Conservation (phyloP, 2,329 filamentous ascomycete species). For the Fusarium anthophilum region DNA sequence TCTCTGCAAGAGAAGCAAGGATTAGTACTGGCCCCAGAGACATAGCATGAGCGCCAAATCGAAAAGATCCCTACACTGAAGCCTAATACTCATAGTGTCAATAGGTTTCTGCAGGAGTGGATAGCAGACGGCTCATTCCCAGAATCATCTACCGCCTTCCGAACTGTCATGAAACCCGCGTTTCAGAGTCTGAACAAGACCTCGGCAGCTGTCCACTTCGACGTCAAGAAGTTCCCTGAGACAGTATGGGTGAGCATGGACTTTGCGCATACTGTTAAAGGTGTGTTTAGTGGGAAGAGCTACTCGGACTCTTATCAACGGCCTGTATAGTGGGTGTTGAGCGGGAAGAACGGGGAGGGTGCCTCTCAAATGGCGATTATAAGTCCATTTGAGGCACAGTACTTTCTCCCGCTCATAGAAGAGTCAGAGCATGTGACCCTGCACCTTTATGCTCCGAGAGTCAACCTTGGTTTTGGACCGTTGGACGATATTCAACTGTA, state of each 20-base stretch:
- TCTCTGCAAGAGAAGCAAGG: constrained; percentile 73
- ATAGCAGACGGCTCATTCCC: constrained; percentile 7
- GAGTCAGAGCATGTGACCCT: constrained; percentile 50
- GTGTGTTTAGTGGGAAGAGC: background rate
- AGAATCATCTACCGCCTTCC: background rate
- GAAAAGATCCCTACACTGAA: constrained; percentile 53
- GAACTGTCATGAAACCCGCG: constrained; percentile 7
- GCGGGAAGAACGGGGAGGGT: background rate
- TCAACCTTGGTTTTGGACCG: constrained; percentile 41
- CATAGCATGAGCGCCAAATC: constrained; percentile 66
- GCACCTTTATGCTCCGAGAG: constrained; percentile 60
- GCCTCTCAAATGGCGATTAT: constrained; percentile 44
- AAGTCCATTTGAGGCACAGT: constrained; percentile 69
- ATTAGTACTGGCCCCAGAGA: constrained; percentile 71
- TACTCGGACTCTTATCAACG: constrained; percentile 37
- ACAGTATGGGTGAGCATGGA: constrained; percentile 30
- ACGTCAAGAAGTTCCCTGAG: constrained; percentile 18
- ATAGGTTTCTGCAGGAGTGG: constrained; percentile 50
- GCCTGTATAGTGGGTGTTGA: constrained; percentile 38
- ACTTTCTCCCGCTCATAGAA: constrained; percentile 54
- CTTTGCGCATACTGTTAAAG: constrained; percentile 25
- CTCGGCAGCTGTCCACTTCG: constrained; percentile 24
- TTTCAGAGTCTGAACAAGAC: constrained; percentile 28
- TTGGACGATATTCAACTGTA: constrained; percentile 36
- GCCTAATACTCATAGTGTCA: constrained; percentile 54